Percentiles rank a stretch among this genome's conserved stretches.
phyloP scores from a whole-genome alignment of 805 yeast genomes.

The Starmera caribaea region DNA sequence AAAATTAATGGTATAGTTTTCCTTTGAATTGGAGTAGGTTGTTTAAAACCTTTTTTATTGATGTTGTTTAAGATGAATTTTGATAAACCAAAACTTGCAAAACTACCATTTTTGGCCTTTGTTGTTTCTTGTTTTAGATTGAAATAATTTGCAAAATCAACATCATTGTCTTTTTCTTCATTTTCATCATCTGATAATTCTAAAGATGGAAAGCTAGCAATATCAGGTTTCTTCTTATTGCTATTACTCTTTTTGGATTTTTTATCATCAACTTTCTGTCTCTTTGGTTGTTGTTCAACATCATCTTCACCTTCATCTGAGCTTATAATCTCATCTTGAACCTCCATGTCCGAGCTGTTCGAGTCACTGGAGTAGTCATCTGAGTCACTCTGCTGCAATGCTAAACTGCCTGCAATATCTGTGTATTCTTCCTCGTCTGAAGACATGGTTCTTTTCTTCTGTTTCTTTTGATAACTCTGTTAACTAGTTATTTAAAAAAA shows the following conservation, averaged over 20 bases:
- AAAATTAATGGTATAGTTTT: slow-evolving; percentile 87
- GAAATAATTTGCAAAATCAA: slow-evolving; percentile 37
- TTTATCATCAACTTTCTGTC: slow-evolving; percentile 19
- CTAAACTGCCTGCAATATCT: slow-evolving; percentile 59
- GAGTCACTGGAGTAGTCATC: slow-evolving; percentile 21
- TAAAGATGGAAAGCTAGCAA: slow-evolving; percentile 33
- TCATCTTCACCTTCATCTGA: slow-evolving; percentile 41
- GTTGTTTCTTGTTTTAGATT: slow-evolving; percentile 34
- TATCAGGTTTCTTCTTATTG: slow-evolving; percentile 6
- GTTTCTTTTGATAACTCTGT: too few relatives aligned
- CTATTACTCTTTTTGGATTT: slow-evolving; percentile 14
- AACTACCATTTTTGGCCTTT: slow-evolving; percentile 69
- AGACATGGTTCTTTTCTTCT: too few relatives aligned
- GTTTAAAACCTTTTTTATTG: slow-evolving; percentile 76
- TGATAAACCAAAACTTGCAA: slow-evolving; percentile 85
- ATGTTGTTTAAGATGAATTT: slow-evolving; percentile 62
- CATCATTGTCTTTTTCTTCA: slow-evolving; percentile 24
- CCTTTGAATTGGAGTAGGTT: slow-evolving; percentile 97
- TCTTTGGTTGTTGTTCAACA: too few relatives aligned
- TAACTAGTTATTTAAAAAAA: too few relatives aligned
- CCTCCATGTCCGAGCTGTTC: slow-evolving; percentile 22
- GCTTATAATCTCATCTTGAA: slow-evolving; percentile 45
- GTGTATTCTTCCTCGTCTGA: slow-evolving; percentile 34
- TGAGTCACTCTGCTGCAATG: slow-evolving; percentile 32
- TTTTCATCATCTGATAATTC: slow-evolving; percentile 46